Conservation (phyloP, 345 rosid species). For the Firmiana major region DNA sequence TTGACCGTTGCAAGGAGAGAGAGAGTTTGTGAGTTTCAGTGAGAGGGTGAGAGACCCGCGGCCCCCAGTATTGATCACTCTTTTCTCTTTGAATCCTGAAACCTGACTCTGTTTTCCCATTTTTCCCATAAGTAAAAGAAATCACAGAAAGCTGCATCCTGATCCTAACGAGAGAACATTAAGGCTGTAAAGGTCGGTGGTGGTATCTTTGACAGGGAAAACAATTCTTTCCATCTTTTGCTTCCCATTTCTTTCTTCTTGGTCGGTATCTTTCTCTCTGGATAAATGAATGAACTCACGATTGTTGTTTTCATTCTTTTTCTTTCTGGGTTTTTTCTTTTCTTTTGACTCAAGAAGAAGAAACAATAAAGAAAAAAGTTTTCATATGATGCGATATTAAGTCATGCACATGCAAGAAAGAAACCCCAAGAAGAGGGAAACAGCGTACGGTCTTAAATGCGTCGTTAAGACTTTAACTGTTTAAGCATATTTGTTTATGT, state of each 20-base stretch:
- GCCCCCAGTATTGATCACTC: background rate
- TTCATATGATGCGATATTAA: background rate
- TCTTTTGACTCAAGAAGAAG: background rate
- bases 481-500: background rate
- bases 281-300: background rate
- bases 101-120: background rate
- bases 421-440: conserved; percentile 31
- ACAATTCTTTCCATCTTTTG: background rate
- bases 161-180: background rate
- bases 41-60: background rate
- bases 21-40: background rate
- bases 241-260: background rate
- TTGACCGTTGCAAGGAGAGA: background rate
- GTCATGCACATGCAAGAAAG: conserved; percentile 23
- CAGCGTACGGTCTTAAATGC: conserved; percentile 21
- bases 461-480: background rate
- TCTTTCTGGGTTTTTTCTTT: background rate
- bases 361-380: background rate
- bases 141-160: background rate
- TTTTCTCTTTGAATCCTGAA: background rate
- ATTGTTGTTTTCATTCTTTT: background rate
- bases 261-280: background rate
- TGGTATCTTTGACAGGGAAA: background rate
- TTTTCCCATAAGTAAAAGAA: background rate
- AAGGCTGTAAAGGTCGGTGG: background rate